Conservation (phyloP, 495 filamentous ascomycete genomes). For the Bryoglossum gracile region DNA sequence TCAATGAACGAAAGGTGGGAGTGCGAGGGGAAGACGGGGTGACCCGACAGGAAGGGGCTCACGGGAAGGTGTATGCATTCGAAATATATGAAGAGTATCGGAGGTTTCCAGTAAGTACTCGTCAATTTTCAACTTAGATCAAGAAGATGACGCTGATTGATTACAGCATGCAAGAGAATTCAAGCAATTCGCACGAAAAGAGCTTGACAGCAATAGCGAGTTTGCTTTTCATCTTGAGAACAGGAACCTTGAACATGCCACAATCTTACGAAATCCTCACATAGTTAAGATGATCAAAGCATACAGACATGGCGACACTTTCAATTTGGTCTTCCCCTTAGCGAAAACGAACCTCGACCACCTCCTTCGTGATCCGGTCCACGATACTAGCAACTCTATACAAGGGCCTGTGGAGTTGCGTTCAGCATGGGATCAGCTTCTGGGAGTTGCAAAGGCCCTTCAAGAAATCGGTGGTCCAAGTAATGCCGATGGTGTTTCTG, state of each 20-base stretch:
- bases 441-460: neutral
- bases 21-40: neutral
- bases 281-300: conserved; percentile 3
- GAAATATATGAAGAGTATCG: neutral
- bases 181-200: neutral
- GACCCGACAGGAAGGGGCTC: neutral
- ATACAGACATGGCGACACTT: conserved; percentile 3
- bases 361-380: neutral
- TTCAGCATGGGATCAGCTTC: neutral
- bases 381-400: conserved; percentile 4
- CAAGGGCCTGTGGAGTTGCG: neutral
- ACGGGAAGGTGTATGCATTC: neutral
- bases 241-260: neutral
- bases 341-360: conserved; percentile 1
- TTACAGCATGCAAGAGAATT: neutral
- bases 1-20: conserved; percentile 1
- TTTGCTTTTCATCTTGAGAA: neutral
- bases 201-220: neutral
- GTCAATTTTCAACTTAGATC: neutral
- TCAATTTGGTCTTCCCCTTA: conserved; percentile 1
- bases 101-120: neutral
- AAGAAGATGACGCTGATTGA: neutral
- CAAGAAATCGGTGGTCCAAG: neutral
- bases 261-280: neutral
- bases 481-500: neutral